A percentile compares a stretch with the other conserved stretches of the same genome.
Evolutionary conservation across 768 basidiomycete genomes (phyloP).

Genomic region (Lentinula detonsa): DNA sequence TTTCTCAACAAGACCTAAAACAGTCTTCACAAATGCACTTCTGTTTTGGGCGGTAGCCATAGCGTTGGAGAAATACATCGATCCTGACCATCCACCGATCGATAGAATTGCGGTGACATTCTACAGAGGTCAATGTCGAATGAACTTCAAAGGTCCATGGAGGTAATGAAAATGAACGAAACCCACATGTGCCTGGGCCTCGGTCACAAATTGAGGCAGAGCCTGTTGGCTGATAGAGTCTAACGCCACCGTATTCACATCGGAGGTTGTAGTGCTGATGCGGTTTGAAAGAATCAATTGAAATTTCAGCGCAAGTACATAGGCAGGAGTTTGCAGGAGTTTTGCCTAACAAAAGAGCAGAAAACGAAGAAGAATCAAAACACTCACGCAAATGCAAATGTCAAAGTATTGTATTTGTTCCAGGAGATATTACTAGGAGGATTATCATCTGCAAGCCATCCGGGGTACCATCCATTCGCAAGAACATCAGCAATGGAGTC

Average conservation of each 20-base stretch:
- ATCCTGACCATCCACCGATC: constrained; percentile 28
- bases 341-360: not conserved
- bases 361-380: not conserved
- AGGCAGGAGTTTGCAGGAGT: not conserved
- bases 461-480: constrained; percentile 50
- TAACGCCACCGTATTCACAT: not conserved
- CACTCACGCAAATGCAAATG: constrained; percentile 45
- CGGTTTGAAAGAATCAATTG: not conserved
- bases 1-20: constrained; percentile 38
- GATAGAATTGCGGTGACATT: not conserved
- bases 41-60: constrained; percentile 51
- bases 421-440: constrained; percentile 42
- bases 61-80: constrained; percentile 52
- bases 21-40: constrained; percentile 49
- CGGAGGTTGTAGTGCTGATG: constrained; percentile 4
- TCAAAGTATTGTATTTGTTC: constrained; percentile 45
- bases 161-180: not conserved
- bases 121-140: not conserved
- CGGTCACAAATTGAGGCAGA: constrained; percentile 7
- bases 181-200: constrained; percentile 7
- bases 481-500: constrained; percentile 27
- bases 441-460: constrained; percentile 38
- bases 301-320: not conserved
- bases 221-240: constrained; percentile 5
- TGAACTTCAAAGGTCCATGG: not conserved